Conservation (phyloP, 805 yeast species). For the Myxozyma sirexii region DNA sequence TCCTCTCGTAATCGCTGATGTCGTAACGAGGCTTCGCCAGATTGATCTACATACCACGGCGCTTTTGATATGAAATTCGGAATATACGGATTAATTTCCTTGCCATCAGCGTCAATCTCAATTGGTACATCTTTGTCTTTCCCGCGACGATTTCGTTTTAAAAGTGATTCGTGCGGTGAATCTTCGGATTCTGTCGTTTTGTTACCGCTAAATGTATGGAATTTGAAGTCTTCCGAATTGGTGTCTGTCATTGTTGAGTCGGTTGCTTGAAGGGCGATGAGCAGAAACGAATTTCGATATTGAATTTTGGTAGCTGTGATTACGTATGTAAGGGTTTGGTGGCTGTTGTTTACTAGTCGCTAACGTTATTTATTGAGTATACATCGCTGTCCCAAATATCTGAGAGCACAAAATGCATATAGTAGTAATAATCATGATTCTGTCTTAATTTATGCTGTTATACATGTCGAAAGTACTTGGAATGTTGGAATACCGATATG, state of each 20-base stretch:
- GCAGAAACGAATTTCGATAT: neutral
- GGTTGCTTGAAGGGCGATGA: neutral
- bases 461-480: too few relatives aligned
- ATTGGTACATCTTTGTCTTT: constrained; percentile 22
- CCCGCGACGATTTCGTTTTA: constrained; percentile 5
- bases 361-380: too few relatives aligned
- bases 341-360: too few relatives aligned
- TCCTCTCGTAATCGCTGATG: constrained; percentile 38
- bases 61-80: constrained; percentile 42
- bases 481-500: too few relatives aligned
- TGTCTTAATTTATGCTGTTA: too few relatives aligned
- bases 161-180: neutral
- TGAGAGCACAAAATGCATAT: too few relatives aligned
- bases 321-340: too few relatives aligned
- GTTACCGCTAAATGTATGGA: constrained; percentile 7
- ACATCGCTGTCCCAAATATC: too few relatives aligned
- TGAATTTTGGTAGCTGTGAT: too few relatives aligned
- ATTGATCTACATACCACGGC: constrained; percentile 42
- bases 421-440: too few relatives aligned
- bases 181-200: neutral
- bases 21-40: constrained; percentile 36
- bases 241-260: neutral
- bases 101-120: constrained; percentile 44
- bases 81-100: constrained; percentile 44
- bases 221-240: neutral